These are phyloP conservation scores for Puccinia hordei DNA, from an alignment of 1,284 basidiomycete species.

Conservation along the genomic window DNA sequence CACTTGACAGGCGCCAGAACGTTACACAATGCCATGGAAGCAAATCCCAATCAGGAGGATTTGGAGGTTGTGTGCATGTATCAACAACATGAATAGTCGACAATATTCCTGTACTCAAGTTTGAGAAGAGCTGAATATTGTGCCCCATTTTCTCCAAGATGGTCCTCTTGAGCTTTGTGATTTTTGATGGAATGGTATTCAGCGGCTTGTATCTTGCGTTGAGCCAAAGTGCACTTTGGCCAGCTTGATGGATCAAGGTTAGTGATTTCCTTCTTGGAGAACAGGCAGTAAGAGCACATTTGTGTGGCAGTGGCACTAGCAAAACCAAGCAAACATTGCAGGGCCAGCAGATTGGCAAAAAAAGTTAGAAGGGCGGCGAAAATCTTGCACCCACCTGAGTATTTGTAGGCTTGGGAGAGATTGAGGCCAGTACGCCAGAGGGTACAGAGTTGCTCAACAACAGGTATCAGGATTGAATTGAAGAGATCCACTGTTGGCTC, in stretches of 20 bases:
- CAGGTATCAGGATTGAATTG: conserved; percentile 57
- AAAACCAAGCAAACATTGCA: no score
- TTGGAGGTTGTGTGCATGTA: conserved; percentile 37
- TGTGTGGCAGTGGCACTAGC: not conserved
- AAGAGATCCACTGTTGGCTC: conserved; percentile 53
- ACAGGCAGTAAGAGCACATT: conserved; percentile 50
- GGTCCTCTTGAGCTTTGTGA: not conserved
- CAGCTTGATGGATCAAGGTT: conserved; percentile 10
- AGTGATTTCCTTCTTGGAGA: conserved; percentile 7
- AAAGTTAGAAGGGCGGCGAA: no score
- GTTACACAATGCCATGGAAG: conserved; percentile 16
- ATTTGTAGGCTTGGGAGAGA: conserved; percentile 16
- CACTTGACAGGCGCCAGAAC: conserved; percentile 40
- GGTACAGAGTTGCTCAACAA: conserved; percentile 57
- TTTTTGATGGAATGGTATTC: not conserved
- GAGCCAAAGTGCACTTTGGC: not conserved
- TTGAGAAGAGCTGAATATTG: conserved; percentile 28
- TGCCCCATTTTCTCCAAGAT: conserved; percentile 6
- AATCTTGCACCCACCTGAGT: not conserved
- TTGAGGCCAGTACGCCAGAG: conserved; percentile 58
- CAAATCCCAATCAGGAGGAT: conserved; percentile 9
- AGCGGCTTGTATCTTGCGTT: not conserved
- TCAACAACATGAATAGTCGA: conserved; percentile 41
- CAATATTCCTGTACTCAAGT: conserved; percentile 24
- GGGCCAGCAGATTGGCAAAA: no score